Percentiles rank a stretch among this genome's conserved stretches.
phyloP scores from a whole-genome alignment of 192 early-diverging fungal species.

The Coemansia sp. region DNA sequence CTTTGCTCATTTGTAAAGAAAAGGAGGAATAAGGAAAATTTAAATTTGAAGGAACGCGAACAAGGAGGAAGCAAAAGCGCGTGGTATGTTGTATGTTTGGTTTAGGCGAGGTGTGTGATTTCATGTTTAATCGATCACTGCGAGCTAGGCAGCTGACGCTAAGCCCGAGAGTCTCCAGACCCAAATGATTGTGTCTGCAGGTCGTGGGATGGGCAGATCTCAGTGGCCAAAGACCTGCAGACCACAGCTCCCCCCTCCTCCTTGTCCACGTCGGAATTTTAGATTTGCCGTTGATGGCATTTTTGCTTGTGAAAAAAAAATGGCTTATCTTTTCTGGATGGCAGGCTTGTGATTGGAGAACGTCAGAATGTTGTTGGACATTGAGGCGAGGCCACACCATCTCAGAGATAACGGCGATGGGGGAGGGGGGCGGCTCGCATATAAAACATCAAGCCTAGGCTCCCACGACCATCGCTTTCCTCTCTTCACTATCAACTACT shows the following conservation, averaged over 20 bases:
- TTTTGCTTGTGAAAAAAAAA: neutral
- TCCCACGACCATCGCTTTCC: neutral
- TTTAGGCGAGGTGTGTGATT: neutral
- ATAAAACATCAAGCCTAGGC: neutral
- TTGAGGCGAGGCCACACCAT: neutral
- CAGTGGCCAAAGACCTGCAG: neutral
- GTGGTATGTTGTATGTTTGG: too few relatives aligned
- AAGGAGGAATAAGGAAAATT: neutral
- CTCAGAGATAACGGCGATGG: conserved; percentile 16
- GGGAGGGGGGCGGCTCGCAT: neutral
- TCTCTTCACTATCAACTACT: neutral
- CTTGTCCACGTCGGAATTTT: neutral
- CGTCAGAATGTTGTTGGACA: neutral
- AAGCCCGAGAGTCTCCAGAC: conserved; percentile 8
- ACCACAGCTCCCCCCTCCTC: neutral
- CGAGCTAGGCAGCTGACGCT: neutral
- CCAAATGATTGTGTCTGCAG: conserved; percentile 19
- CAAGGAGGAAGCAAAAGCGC: too few relatives aligned
- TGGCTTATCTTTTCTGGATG: neutral
- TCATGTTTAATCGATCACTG: neutral
- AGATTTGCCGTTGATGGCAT: neutral
- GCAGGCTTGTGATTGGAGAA: conserved; percentile 12
- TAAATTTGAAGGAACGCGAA: too few relatives aligned
- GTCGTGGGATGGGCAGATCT: neutral
- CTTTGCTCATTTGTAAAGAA: conserved; percentile 24